phyloP scores from a whole-genome alignment of 352 stramenopile species.

The Phytophthora pinifolia region DNA sequence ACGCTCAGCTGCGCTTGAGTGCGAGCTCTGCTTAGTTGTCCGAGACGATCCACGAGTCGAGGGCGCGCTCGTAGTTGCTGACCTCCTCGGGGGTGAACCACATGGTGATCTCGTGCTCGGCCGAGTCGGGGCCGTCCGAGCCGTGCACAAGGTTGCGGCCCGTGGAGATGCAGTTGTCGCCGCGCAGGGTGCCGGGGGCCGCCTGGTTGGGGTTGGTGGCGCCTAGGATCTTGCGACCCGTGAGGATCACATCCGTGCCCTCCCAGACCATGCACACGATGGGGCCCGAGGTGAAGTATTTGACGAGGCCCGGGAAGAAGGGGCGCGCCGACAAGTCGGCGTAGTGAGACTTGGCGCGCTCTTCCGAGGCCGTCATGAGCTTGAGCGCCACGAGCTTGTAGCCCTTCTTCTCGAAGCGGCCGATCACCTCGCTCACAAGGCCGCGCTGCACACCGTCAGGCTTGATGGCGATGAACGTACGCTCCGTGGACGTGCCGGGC shows the following conservation, averaged over 20 bases:
- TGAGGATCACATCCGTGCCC: constrained; percentile 93
- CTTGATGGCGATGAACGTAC: constrained; percentile 96
- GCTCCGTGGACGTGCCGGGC: constrained; percentile 91
- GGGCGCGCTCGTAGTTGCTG: constrained; percentile 88
- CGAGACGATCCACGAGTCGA: constrained; percentile 88
- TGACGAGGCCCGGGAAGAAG: constrained; percentile 92
- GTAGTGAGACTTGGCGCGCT: constrained; percentile 93
- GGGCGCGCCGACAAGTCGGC: constrained; percentile 90
- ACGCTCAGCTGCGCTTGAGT: neutral
- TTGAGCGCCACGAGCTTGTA: constrained; percentile 96
- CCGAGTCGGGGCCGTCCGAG: constrained; percentile 90
- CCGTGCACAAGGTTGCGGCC: constrained; percentile 94
- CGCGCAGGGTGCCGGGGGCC: constrained; percentile 93
- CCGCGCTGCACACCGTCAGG: constrained; percentile 94
- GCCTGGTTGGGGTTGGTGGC: constrained; percentile 94
- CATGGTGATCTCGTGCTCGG: constrained; percentile 93
- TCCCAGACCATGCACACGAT: constrained; percentile 97
- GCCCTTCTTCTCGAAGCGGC: constrained; percentile 95
- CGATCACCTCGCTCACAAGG: constrained; percentile 94
- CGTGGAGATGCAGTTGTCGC: constrained; percentile 93
- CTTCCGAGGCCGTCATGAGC: constrained; percentile 91
- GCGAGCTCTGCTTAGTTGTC: constrained; percentile 72
- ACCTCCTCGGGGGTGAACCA: constrained; percentile 93
- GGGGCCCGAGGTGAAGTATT: constrained; percentile 92
- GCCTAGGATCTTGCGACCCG: constrained; percentile 94